Conservation (phyloP, 805 yeast species). For the Candida boidinii region DNA sequence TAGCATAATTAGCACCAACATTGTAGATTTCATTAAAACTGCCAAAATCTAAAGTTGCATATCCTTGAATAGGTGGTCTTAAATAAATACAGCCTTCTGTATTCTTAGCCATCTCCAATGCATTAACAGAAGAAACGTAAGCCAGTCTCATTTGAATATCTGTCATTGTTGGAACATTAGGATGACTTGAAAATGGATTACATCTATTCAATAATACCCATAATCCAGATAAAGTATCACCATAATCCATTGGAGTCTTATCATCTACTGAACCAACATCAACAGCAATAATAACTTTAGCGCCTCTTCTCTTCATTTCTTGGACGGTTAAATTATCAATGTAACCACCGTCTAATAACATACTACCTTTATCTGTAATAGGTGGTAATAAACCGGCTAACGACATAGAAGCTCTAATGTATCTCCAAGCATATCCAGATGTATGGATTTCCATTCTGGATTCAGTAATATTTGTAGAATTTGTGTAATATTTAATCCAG, state of each 20-base stretch:
- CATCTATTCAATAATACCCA: conserved; percentile 85
- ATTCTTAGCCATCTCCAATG: conserved; percentile 76
- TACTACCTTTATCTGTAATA: conserved; percentile 78
- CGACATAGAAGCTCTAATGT: conserved; percentile 93
- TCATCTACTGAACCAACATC: conserved; percentile 97
- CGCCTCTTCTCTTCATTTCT: conserved; percentile 89
- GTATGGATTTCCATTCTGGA: conserved; percentile 93
- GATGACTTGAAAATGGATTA: conserved; percentile 83
- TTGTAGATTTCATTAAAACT: conserved; percentile 84
- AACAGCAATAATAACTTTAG: conserved; percentile 78
- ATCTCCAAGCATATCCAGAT: conserved; percentile 92
- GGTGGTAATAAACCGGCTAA: conserved; percentile 91
- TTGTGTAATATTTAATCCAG: conserved; percentile 84
- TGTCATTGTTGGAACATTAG: conserved; percentile 89
- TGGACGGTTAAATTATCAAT: conserved; percentile 87
- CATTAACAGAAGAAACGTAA: conserved; percentile 91
- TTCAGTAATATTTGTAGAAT: conserved; percentile 91
- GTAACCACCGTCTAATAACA: conserved; percentile 95
- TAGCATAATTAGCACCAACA: conserved; percentile 74
- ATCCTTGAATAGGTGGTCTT: conserved; percentile 90
- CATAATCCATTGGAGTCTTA: conserved; percentile 80
- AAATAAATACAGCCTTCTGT: conserved; percentile 81
- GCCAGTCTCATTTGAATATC: conserved; percentile 91
- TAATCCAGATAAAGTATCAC: conserved; percentile 85
- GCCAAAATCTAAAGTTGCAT: conserved; percentile 86